A percentile compares a stretch with the other conserved stretches of the same genome.
These are phyloP conservation scores for Zygosaccharomyces lentus DNA, from an alignment of 805 yeast species.

Conservation along the genomic window DNA sequence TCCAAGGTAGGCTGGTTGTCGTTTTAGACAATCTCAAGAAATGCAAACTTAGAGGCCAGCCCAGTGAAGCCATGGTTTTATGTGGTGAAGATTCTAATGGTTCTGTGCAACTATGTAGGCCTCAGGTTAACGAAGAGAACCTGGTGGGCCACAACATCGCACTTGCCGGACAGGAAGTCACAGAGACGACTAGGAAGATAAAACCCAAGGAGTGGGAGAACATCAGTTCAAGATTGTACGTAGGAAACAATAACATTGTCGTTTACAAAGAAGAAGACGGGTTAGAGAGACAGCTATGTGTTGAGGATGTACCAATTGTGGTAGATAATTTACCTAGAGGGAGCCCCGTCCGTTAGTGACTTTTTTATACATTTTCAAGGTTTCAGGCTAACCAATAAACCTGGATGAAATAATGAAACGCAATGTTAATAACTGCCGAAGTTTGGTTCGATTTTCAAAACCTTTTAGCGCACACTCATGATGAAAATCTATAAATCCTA, in stretches of 20 bases:
- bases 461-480: no score
- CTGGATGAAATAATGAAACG: no score
- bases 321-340: conserved; percentile 19
- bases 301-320: conserved; percentile 9
- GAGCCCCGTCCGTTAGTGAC: conserved; percentile 13
- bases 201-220: conserved; percentile 23
- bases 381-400: no score
- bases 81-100: conserved; percentile 45
- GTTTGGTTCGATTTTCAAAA: no score
- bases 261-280: conserved; percentile 17
- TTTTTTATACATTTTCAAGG: not conserved
- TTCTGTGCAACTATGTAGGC: conserved; percentile 17
- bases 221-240: conserved; percentile 17
- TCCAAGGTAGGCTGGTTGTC: conserved; percentile 44
- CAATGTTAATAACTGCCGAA: no score
- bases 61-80: conserved; percentile 60
- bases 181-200: conserved; percentile 13
- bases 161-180: conserved; percentile 3
- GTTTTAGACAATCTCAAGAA: conserved; percentile 56
- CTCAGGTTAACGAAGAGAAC: conserved; percentile 1
- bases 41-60: conserved; percentile 57
- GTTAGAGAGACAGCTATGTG: conserved; percentile 11
- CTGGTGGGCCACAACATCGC: conserved; percentile 17
- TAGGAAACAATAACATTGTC: conserved; percentile 13
- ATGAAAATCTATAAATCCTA: no score